phyloP scores from a whole-genome alignment of 1,284 basidiomycete genomes.

The Boletus austroedulis region DNA sequence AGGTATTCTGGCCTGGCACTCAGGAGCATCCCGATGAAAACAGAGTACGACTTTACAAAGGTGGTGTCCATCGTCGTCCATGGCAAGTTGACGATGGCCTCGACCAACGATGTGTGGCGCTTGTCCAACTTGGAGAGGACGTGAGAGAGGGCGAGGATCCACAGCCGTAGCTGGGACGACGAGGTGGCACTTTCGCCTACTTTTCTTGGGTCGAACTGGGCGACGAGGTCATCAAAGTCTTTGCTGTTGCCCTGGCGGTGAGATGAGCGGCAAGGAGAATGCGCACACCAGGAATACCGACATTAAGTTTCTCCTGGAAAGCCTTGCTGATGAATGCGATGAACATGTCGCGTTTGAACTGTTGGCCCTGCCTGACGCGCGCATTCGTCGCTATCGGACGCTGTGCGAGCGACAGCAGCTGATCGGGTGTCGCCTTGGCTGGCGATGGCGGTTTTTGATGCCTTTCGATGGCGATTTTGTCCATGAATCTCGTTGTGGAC shows the following conservation, averaged over 20 bases:
- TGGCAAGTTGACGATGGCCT: constrained; percentile 84
- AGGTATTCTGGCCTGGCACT: constrained; percentile 94
- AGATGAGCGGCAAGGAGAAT: constrained; percentile 13
- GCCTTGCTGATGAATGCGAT: constrained; percentile 82
- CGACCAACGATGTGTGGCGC: constrained; percentile 79
- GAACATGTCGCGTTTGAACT: constrained; percentile 78
- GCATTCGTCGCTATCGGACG: constrained; percentile 75
- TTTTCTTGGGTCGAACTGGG: constrained; percentile 63
- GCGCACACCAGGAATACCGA: constrained; percentile 37
- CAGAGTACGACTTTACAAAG: constrained; percentile 83
- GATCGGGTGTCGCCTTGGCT: constrained; percentile 34
- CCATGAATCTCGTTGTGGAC: constrained; percentile 46
- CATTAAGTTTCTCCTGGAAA: constrained; percentile 68
- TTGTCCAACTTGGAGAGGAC: constrained; percentile 80
- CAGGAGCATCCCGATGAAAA: constrained; percentile 89
- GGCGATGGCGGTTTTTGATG: constrained; percentile 42
- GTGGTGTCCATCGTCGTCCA: constrained; percentile 87
- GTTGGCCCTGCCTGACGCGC: constrained; percentile 71
- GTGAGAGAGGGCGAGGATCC: constrained; percentile 74
- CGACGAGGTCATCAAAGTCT: constrained; percentile 67
- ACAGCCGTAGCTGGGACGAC: constrained; percentile 61
- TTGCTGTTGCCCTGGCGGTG: constrained; percentile 56
- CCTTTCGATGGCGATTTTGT: constrained; percentile 46
- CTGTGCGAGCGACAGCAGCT: constrained; percentile 38
- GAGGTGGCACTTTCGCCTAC: constrained; percentile 39